Evolutionary conservation across 169 alveolate genomes (phyloP).

Genomic region (Cryptosporidium ubiquitum): DNA sequence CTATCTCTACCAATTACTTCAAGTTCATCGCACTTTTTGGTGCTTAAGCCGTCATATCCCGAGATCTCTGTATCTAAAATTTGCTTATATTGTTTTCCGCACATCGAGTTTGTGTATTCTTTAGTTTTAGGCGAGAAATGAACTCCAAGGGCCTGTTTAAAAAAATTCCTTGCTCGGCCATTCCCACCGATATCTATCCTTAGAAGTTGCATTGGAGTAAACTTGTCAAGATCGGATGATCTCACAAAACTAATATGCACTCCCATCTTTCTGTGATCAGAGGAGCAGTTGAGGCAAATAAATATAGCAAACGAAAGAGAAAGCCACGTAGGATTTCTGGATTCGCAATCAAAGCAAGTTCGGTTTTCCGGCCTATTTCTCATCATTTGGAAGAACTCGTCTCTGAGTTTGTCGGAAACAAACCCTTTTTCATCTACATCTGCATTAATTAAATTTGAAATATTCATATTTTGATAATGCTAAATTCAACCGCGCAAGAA

Average conservation of each 20-base stretch:
- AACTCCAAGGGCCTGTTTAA: constrained; percentile 20
- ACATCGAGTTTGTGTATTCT: constrained; percentile 32
- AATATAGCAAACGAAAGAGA: constrained; percentile 93
- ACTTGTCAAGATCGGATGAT: constrained; percentile 90
- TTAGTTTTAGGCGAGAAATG: constrained; percentile 36
- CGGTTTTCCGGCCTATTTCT: constrained; percentile 82
- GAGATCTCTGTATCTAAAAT: constrained; percentile 24
- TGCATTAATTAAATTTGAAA: constrained; percentile 70
- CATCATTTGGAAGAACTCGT: constrained; percentile 81
- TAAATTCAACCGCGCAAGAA: constrained; percentile 12
- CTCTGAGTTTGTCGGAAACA: constrained; percentile 83
- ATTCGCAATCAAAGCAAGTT: constrained; percentile 94
- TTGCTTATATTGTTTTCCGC: constrained; percentile 41
- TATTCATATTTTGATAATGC: constrained; percentile 18
- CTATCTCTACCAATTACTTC: not conserved
- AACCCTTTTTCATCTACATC: constrained; percentile 84
- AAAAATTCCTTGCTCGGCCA: constrained; percentile 39
- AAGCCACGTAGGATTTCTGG: constrained; percentile 97
- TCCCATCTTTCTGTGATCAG: constrained; percentile 95
- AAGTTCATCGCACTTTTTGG: not conserved
- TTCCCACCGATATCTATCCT: constrained; percentile 82
- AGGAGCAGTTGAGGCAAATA: constrained; percentile 96
- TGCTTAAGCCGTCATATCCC: not conserved
- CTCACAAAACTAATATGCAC: constrained; percentile 95
- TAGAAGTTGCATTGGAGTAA: constrained; percentile 86